phyloP scores from a whole-genome alignment of 306 rosid genomes.

The Cotoneaster glaucophyllus region DNA sequence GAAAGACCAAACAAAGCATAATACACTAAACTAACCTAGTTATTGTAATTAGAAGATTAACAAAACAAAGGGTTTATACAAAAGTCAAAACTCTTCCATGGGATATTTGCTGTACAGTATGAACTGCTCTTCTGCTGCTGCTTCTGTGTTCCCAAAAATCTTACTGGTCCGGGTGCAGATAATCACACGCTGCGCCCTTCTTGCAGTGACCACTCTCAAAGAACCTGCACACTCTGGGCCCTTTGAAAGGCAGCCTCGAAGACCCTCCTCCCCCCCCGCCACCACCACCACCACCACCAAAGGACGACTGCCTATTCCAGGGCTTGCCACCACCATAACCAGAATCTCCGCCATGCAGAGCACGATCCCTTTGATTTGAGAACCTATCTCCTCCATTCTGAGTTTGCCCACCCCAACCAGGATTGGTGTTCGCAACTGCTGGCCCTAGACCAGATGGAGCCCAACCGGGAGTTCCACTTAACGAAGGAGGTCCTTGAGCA shows the following conservation, averaged over 20 bases:
- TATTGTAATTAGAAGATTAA: conserved; percentile 3
- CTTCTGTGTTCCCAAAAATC: conserved; percentile 12
- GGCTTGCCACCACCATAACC: conserved; percentile 61
- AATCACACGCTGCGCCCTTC: conserved; percentile 83
- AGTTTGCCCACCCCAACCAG: conserved; percentile 55
- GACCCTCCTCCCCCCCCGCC: conserved; percentile 73
- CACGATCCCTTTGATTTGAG: conserved; percentile 49
- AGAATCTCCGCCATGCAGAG: conserved; percentile 56
- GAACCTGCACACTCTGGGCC: conserved; percentile 73
- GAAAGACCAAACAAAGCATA: background rate
- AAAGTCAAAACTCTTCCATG: conserved; percentile 30
- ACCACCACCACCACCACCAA: conserved; percentile 46
- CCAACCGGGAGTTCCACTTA: conserved; percentile 46
- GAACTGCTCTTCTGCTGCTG: conserved; percentile 24
- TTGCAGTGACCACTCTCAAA: conserved; percentile 83
- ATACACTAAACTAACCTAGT: background rate
- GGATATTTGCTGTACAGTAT: conserved; percentile 69
- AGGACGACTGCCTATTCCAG: conserved; percentile 74
- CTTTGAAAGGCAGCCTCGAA: conserved; percentile 63
- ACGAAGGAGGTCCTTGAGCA: conserved; percentile 47
- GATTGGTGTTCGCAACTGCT: conserved; percentile 45
- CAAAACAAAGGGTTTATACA: conserved; percentile 24
- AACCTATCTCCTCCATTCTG: conserved; percentile 64
- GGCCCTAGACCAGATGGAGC: conserved; percentile 51
- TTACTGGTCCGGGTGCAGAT: conserved; percentile 51